These are phyloP conservation scores for Acrasis kona DNA, from an alignment of 78 protist species.

Conservation along the genomic window DNA sequence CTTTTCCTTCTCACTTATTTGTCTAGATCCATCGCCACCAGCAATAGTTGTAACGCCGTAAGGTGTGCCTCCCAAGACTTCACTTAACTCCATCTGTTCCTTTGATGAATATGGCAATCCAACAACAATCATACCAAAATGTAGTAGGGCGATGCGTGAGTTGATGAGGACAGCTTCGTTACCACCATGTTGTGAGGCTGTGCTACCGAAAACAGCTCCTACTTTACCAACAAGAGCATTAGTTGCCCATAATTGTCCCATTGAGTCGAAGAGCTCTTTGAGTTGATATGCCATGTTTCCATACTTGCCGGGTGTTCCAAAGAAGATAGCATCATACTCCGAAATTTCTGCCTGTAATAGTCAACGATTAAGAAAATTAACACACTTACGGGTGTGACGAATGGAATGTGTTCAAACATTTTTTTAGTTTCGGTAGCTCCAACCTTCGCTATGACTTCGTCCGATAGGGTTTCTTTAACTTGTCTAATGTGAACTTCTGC, in stretches of 20 bases:
- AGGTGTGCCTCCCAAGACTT: slow-evolving; percentile 33
- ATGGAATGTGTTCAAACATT: background rate
- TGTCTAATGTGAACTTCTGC: no score
- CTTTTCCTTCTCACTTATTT: slow-evolving; percentile 42
- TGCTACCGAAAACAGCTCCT: slow-evolving; percentile 26
- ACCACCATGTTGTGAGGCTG: slow-evolving; percentile 40
- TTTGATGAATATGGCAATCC: background rate
- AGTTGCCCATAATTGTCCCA: slow-evolving; percentile 25
- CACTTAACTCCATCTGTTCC: background rate
- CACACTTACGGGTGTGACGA: background rate
- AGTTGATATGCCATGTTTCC: slow-evolving; percentile 41
- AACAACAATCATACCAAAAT: slow-evolving; percentile 26
- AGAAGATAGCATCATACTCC: slow-evolving; percentile 28
- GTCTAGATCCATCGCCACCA: slow-evolving; percentile 41
- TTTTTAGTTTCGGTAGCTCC: slow-evolving; percentile 4
- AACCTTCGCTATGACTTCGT: slow-evolving; percentile 38
- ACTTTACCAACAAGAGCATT: slow-evolving; percentile 34
- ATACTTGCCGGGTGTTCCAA: slow-evolving; percentile 43
- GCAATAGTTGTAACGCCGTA: slow-evolving; percentile 51
- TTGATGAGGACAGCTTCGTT: slow-evolving; percentile 32
- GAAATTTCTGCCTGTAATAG: background rate
- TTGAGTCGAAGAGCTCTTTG: slow-evolving; percentile 22
- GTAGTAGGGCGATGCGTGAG: slow-evolving; percentile 3
- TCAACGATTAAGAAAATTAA: no score
- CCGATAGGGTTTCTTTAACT: slow-evolving; percentile 55